phyloP scores from a whole-genome alignment of 768 basidiomycete genomes.

The Amanita brunnescens region DNA sequence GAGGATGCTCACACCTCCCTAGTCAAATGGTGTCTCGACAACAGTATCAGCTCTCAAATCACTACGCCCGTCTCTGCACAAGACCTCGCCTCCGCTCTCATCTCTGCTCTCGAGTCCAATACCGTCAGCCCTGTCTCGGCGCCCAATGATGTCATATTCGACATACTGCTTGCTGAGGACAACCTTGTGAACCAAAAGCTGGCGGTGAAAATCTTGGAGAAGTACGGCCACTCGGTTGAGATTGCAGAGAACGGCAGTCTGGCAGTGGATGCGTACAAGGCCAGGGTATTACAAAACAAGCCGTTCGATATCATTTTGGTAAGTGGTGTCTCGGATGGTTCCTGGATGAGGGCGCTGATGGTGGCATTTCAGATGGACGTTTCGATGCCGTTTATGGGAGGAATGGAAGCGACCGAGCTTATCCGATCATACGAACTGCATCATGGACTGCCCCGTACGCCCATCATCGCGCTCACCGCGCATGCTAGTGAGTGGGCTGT shows the following conservation, averaged over 20 bases:
- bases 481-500: constrained; percentile 78
- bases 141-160: constrained; percentile 80
- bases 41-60: constrained; percentile 91
- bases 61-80: constrained; percentile 84
- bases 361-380: constrained; percentile 75
- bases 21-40: constrained; percentile 97
- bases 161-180: constrained; percentile 94
- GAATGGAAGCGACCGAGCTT: constrained; percentile 93
- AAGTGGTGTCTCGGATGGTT: constrained; percentile 17
- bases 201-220: constrained; percentile 93
- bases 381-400: constrained; percentile 98
- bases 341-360: neutral
- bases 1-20: constrained; percentile 6
- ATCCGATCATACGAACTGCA: constrained; percentile 81
- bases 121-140: constrained; percentile 83
- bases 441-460: constrained; percentile 61
- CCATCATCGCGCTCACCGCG: constrained; percentile 95
- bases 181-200: constrained; percentile 94
- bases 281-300: constrained; percentile 54
- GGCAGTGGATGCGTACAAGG: constrained; percentile 88
- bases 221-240: constrained; percentile 91
- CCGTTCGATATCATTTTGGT: constrained; percentile 92
- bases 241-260: constrained; percentile 96
- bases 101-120: constrained; percentile 91
- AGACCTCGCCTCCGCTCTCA: constrained; percentile 86